Percentiles rank a stretch among this genome's conserved stretches.
Conservation (phyloP, 1,139 yeast species). For the Suhomyces taliae region DNA sequence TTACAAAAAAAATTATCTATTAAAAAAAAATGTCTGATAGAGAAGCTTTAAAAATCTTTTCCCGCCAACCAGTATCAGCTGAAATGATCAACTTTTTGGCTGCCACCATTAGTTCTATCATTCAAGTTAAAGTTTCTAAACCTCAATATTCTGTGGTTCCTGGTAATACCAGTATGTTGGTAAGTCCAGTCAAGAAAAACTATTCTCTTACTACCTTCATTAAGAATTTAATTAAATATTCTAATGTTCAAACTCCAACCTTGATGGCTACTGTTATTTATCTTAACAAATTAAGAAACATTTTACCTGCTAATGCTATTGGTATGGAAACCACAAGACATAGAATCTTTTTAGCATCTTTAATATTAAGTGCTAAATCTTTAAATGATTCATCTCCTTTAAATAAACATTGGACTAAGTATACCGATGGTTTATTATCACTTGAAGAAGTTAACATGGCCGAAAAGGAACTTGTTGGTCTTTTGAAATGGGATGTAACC, state of each 20-base stretch:
- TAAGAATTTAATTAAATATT: slow-evolving; percentile 65
- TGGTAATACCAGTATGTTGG: slow-evolving; percentile 17
- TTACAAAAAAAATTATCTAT: background rate
- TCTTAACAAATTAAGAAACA: slow-evolving; percentile 69
- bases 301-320: slow-evolving; percentile 83
- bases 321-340: slow-evolving; percentile 96
- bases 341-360: slow-evolving; percentile 83
- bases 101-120: slow-evolving; percentile 75
- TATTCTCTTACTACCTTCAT: slow-evolving; percentile 61
- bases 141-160: slow-evolving; percentile 21
- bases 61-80: slow-evolving; percentile 71
- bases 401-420: slow-evolving; percentile 93
- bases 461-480: slow-evolving; percentile 80
- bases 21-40: slow-evolving; percentile 38
- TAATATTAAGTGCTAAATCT: slow-evolving; percentile 86
- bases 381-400: slow-evolving; percentile 92
- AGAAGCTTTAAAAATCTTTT: slow-evolving; percentile 70
- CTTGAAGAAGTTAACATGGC: slow-evolving; percentile 84
- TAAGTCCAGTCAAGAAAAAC: slow-evolving; percentile 26
- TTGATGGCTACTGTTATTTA: slow-evolving; percentile 89
- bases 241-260: slow-evolving; percentile 94
- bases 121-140: slow-evolving; percentile 48
- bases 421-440: slow-evolving; percentile 79
- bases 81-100: slow-evolving; percentile 84
- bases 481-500: slow-evolving; percentile 80